A percentile compares a stretch with the other conserved stretches of the same genome.
phyloP scores from a whole-genome alignment of 2,329 filamentous ascomycete genomes.

The Ascochyta clinopodiicola region DNA sequence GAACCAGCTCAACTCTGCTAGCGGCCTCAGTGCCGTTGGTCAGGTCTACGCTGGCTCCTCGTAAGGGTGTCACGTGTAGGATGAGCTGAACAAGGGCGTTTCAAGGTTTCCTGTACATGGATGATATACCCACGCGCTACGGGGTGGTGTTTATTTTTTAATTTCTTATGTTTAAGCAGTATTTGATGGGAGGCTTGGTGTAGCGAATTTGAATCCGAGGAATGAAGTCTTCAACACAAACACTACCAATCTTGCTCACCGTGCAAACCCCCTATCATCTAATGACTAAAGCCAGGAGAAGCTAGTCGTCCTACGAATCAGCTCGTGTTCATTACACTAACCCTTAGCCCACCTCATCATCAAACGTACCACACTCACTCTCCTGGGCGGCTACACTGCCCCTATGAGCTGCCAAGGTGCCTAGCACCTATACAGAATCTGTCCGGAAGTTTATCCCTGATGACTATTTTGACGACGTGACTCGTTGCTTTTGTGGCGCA shows the following conservation, averaged over 20 bases:
- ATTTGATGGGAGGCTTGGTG: conserved; percentile 11
- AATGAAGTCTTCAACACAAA: conserved; percentile 3
- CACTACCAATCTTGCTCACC: not conserved
- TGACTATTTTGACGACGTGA: not conserved
- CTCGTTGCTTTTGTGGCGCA: not conserved
- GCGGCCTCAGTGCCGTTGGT: conserved; percentile 29
- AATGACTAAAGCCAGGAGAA: not conserved
- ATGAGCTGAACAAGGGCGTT: conserved; percentile 7
- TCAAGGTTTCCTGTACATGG: conserved; percentile 11
- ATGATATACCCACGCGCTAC: conserved; percentile 15
- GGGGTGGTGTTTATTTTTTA: conserved; percentile 17
- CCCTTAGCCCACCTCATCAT: conserved; percentile 5
- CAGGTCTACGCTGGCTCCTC: conserved; percentile 34
- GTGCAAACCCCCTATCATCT: not conserved
- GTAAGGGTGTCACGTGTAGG: conserved; percentile 7
- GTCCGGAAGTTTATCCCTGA: conserved; percentile 4
- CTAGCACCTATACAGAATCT: not conserved
- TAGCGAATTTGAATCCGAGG: conserved; percentile 8
- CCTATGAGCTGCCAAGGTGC: not conserved
- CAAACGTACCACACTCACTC: conserved; percentile 5
- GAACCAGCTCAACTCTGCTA: conserved; percentile 37
- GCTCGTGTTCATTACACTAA: not conserved
- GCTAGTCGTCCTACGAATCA: not conserved
- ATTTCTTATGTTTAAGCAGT: conserved; percentile 16
- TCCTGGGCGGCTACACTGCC: not conserved